Conservation (phyloP, 208 protist genomes). For the Jaenimonas drosophilae region DNA sequence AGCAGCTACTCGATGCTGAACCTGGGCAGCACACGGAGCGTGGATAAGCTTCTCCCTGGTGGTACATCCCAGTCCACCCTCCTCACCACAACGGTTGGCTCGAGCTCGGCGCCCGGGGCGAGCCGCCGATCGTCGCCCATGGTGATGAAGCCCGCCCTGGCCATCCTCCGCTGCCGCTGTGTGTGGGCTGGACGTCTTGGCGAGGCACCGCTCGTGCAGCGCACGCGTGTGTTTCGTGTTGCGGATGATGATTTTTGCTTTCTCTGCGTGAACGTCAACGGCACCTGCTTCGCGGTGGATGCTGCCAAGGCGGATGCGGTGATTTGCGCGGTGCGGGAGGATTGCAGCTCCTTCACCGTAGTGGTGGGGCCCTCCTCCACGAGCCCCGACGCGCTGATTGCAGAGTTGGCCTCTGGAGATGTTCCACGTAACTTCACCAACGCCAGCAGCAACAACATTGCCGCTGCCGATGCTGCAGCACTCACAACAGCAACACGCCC, state of each 20-base stretch:
- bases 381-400: not conserved
- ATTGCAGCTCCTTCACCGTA: conserved; percentile 70
- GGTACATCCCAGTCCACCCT: no score
- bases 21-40: no score
- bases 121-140: no score
- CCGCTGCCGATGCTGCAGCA: no score
- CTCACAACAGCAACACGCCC: no score
- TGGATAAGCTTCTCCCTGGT: not conserved
- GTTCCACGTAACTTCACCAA: no score
- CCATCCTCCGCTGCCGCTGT: not conserved
- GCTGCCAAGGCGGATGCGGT: conserved; percentile 22
- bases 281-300: conserved; percentile 54
- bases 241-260: conserved; percentile 36
- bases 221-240: conserved; percentile 36
- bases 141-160: conserved; percentile 4
- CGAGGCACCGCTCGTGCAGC: conserved; percentile 39
- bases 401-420: no score
- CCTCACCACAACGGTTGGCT: no score
- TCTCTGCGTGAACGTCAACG: conserved; percentile 53
- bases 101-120: no score
- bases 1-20: no score
- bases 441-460: no score
- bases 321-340: conserved; percentile 49
- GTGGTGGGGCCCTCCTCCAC: conserved; percentile 22
- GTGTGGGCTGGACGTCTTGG: conserved; percentile 26